A percentile compares a stretch with the other conserved stretches of the same genome.
These are phyloP conservation scores for Alternaria tenuissima DNA, from an alignment of 2,329 filamentous ascomycete genomes.

Conservation along the genomic window DNA sequence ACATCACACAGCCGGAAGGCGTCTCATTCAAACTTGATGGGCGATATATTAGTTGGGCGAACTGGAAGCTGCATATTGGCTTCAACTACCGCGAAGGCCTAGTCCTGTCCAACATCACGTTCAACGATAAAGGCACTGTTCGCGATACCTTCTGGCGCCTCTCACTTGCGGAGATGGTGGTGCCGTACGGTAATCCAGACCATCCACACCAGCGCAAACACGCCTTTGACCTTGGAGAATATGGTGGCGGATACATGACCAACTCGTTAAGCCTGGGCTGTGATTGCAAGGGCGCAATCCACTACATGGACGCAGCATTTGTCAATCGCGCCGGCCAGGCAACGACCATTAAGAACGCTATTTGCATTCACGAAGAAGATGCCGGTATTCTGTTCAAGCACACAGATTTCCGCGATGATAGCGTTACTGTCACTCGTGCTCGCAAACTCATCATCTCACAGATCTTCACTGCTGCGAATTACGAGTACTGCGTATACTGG, in stretches of 20 bases:
- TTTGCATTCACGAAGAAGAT: conserved; percentile 96
- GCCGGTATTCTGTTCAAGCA: conserved; percentile 93
- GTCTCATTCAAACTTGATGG: conserved; percentile 84
- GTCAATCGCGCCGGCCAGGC: conserved; percentile 79
- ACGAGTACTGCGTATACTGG: conserved; percentile 91
- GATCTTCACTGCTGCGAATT: conserved; percentile 95
- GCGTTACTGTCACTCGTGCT: conserved; percentile 82
- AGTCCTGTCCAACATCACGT: conserved; percentile 88
- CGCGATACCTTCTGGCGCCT: conserved; percentile 88
- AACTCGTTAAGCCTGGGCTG: conserved; percentile 79
- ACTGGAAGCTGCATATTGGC: conserved; percentile 90
- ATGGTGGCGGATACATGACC: conserved; percentile 84
- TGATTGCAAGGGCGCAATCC: conserved; percentile 89
- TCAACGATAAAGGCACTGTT: conserved; percentile 79
- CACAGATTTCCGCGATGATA: conserved; percentile 91
- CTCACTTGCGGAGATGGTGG: conserved; percentile 92
- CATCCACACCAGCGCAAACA: conserved; percentile 83
- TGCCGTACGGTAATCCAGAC: conserved; percentile 85
- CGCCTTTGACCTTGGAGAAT: conserved; percentile 82
- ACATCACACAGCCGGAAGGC: conserved; percentile 87
- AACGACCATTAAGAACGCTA: conserved; percentile 87
- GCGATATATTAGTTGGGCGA: conserved; percentile 83
- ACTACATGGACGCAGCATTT: conserved; percentile 89
- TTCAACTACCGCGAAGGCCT: conserved; percentile 96
- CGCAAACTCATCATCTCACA: conserved; percentile 88